phyloP scores from a whole-genome alignment of 2,329 filamentous ascomycete species.

The Harringtonia aguacate region DNA sequence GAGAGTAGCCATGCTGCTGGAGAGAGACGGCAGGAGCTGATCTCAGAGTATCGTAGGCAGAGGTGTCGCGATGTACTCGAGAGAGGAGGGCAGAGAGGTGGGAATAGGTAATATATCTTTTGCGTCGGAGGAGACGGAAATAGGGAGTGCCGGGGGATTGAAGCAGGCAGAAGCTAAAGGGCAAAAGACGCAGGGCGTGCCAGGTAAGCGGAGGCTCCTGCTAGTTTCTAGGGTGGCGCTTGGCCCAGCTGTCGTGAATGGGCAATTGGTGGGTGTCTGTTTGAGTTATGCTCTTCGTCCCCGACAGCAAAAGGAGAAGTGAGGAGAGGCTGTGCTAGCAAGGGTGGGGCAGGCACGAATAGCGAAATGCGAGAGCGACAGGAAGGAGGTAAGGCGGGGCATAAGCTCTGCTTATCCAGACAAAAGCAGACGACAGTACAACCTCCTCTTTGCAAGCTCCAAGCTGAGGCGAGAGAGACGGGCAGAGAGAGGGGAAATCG shows the following conservation, averaged over 20 bases:
- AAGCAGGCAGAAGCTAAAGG: not conserved
- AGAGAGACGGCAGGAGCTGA: no score
- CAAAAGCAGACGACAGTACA: no score
- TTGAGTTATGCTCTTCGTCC: not conserved
- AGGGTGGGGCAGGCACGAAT: not conserved
- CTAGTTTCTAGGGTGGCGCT: not conserved
- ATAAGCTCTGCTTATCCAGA: no score
- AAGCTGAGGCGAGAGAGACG: no score
- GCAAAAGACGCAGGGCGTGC: constrained; percentile 2
- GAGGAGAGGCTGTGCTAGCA: not conserved
- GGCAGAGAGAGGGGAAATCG: not conserved
- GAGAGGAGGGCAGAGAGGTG: not conserved
- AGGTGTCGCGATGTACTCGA: not conserved
- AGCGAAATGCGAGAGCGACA: not conserved
- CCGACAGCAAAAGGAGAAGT: no score
- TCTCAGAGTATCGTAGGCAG: not conserved
- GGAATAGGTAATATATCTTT: not conserved
- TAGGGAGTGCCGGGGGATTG: not conserved
- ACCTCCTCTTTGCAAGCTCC: no score
- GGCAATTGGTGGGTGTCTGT: no score
- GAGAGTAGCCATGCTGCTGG: constrained; percentile 61
- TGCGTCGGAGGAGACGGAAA: not conserved
- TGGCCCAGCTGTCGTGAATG: not conserved
- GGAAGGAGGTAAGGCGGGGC: no score
- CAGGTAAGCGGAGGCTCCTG: not conserved